A percentile compares a stretch with the other conserved stretches of the same genome.
phyloP scores from a whole-genome alignment of 768 basidiomycete species.

The Mycena vulgaris region DNA sequence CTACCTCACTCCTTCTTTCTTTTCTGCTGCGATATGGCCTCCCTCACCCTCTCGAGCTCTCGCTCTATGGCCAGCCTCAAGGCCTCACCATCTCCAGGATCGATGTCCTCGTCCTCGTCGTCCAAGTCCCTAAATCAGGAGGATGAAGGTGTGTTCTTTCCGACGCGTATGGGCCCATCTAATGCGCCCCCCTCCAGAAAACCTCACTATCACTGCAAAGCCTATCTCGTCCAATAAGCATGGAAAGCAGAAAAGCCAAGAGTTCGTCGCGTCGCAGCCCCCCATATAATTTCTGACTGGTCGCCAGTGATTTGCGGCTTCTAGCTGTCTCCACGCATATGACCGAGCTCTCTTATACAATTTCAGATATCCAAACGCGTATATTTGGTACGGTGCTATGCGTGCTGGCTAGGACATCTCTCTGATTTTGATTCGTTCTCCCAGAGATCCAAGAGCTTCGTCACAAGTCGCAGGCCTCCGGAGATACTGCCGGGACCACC shows the following conservation, averaged over 20 bases:
- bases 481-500: conserved; percentile 71
- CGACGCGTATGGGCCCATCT: conserved; percentile 27
- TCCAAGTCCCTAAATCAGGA: conserved; percentile 70
- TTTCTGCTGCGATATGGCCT: conserved; percentile 49
- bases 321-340: conserved; percentile 88
- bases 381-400: conserved; percentile 78
- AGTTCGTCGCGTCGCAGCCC: conserved; percentile 65
- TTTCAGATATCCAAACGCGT: conserved; percentile 92
- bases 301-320: conserved; percentile 77
- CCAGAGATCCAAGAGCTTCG: conserved; percentile 94
- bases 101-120: conserved; percentile 67
- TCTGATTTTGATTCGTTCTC: conserved; percentile 23
- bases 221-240: conserved; percentile 60
- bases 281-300: conserved; percentile 40
- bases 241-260: conserved; percentile 73
- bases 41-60: conserved; percentile 53
- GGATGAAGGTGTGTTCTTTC: conserved; percentile 72
- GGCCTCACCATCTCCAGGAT: conserved; percentile 56
- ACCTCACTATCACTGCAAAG: conserved; percentile 78
- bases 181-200: conserved; percentile 63
- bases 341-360: conserved; percentile 88
- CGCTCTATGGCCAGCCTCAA: conserved; percentile 53
- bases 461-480: conserved; percentile 83
- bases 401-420: conserved; percentile 9
- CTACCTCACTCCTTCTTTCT: conserved; percentile 39